Conservation (phyloP, 805 yeast species). For the Yarrowia sp. region DNA sequence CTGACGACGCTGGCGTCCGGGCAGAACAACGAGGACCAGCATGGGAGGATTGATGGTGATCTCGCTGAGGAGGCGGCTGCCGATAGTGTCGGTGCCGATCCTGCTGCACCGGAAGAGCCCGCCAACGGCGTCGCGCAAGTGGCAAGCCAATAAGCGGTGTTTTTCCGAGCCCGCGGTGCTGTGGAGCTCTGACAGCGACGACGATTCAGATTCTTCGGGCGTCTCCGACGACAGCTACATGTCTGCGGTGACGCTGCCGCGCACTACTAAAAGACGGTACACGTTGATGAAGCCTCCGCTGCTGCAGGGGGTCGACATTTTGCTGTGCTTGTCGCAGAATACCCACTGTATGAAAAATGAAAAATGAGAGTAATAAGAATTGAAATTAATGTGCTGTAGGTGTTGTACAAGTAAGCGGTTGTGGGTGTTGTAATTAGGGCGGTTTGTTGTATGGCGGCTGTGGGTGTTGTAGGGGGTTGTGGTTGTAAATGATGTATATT, state of each 20-base stretch:
- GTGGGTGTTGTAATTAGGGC: too few species aligned
- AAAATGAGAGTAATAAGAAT: slow-evolving; percentile 1
- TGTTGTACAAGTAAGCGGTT: neutral
- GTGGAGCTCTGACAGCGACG: slow-evolving; percentile 5
- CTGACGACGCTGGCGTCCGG: slow-evolving; percentile 43
- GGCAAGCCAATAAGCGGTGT: slow-evolving; percentile 26
- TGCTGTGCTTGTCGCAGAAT: slow-evolving; percentile 25
- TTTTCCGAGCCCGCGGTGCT: slow-evolving; percentile 24
- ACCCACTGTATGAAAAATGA: slow-evolving; percentile 9
- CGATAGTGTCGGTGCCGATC: slow-evolving; percentile 27
- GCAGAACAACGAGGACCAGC: slow-evolving; percentile 23
- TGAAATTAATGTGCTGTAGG: neutral
- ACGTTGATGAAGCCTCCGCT: slow-evolving; percentile 19
- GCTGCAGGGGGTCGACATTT: slow-evolving; percentile 24
- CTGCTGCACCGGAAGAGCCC: slow-evolving; percentile 10
- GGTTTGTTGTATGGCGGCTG: too few species aligned
- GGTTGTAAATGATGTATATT: too few species aligned
- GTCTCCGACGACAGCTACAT: slow-evolving; percentile 21
- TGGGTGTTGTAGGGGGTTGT: too few species aligned
- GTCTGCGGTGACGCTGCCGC: slow-evolving; percentile 21
- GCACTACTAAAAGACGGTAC: slow-evolving; percentile 16
- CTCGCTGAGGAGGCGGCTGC: slow-evolving; percentile 27
- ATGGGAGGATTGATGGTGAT: slow-evolving; percentile 26
- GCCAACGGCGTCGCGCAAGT: slow-evolving; percentile 24
- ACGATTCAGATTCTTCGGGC: slow-evolving; percentile 22